A percentile compares a stretch with the other conserved stretches of the same genome.
Conservation (phyloP, 169 alveolate genomes). For the Cryptosporidium viatorum region DNA sequence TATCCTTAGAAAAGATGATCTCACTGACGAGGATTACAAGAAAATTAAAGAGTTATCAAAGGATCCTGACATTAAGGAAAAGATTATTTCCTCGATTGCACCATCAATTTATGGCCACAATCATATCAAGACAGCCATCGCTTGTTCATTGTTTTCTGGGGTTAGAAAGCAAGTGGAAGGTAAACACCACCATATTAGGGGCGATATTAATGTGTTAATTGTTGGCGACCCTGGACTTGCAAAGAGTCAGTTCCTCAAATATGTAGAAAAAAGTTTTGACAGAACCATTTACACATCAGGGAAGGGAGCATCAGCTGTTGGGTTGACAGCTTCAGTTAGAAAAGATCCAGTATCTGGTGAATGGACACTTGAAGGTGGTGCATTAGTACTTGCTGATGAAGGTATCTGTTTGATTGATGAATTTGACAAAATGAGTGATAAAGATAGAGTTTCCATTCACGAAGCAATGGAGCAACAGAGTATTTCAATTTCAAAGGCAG, state of each 20-base stretch:
- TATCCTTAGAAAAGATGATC: constrained; percentile 84
- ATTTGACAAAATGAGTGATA: constrained; percentile 99
- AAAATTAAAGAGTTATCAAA: constrained; percentile 91
- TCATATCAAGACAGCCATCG: constrained; percentile 91
- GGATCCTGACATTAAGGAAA: constrained; percentile 93
- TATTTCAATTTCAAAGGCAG: constrained; percentile 98
- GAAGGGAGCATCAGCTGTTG: constrained; percentile 99
- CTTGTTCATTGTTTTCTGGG: constrained; percentile 94
- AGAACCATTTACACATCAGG: constrained; percentile 94
- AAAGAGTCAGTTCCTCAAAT: constrained; percentile 98
- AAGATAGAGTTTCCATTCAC: constrained; percentile 98
- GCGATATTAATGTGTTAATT: constrained; percentile 94
- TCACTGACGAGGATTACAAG: constrained; percentile 94
- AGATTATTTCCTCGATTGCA: constrained; percentile 95
- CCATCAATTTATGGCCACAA: constrained; percentile 98
- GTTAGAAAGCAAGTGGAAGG: constrained; percentile 92
- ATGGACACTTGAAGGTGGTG: constrained; percentile 99
- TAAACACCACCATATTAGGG: constrained; percentile 95
- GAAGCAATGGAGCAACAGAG: constrained; percentile 99
- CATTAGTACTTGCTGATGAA: constrained; percentile 97
- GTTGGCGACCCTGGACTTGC: constrained; percentile 99
- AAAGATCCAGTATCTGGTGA: constrained; percentile 97
- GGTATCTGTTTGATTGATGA: constrained; percentile 99
- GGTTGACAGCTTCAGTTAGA: constrained; percentile 96
- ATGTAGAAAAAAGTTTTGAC: constrained; percentile 96